These are phyloP conservation scores for Mitragyna speciosa DNA, from an alignment of 257 asterid genomes.

Conservation along the genomic window DNA sequence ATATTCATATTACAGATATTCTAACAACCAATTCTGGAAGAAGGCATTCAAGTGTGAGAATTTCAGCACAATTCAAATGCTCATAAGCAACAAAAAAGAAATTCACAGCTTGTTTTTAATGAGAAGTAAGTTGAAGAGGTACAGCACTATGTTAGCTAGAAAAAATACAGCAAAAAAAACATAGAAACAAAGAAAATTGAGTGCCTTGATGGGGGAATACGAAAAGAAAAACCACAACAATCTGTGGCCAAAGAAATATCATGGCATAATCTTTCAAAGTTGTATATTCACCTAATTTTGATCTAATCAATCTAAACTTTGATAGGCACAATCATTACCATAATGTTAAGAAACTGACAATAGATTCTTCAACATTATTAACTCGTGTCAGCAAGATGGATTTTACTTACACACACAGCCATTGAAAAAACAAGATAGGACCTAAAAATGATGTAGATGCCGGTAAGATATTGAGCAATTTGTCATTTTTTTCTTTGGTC, in stretches of 20 bases:
- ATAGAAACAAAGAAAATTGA: neutral
- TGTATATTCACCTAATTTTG: neutral
- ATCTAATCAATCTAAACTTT: neutral
- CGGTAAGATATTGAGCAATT: neutral
- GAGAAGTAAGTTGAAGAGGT: neutral
- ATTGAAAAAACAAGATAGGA: neutral
- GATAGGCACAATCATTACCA: neutral
- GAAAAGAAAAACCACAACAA: neutral
- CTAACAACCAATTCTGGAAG: neutral
- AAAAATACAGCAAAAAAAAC: neutral
- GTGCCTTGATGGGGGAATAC: neutral
- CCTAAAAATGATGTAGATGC: neutral
- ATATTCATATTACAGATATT: neutral
- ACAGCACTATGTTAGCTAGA: neutral
- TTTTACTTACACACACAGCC: constrained; percentile 9
- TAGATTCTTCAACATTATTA: neutral
- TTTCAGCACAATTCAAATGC: neutral
- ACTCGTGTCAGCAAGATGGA: neutral
- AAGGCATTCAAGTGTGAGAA: neutral
- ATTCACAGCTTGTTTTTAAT: neutral
- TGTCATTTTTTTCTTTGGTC: neutral
- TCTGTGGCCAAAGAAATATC: neutral
- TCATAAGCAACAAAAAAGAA: neutral
- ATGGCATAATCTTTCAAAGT: neutral
- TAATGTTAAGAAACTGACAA: neutral